Percentiles rank a stretch among this genome's conserved stretches.
These are phyloP conservation scores for Cornus controversa DNA, from an alignment of 148 eudicot genomes.

Conservation along the genomic window DNA sequence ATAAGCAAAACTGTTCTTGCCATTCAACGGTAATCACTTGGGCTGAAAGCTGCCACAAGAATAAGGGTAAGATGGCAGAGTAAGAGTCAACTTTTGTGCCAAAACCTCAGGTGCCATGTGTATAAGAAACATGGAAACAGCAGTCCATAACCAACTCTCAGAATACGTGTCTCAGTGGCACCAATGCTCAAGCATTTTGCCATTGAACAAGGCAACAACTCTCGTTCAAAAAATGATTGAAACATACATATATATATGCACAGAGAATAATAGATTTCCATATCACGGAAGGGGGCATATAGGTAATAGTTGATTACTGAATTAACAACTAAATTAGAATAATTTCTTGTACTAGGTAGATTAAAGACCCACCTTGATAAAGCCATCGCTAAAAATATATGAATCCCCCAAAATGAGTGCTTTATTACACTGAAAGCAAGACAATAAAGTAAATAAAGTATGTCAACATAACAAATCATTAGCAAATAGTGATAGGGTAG, in stretches of 20 bases:
- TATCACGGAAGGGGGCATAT: not conserved
- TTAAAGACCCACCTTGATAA: conserved; percentile 67
- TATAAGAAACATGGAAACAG: not conserved
- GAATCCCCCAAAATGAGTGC: conserved; percentile 85
- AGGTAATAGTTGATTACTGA: not conserved
- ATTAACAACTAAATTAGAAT: not conserved
- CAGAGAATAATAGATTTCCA: not conserved
- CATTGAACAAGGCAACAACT: no score
- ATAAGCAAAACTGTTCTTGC: no score
- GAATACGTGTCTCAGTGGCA: no score
- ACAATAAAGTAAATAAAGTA: conserved; percentile 8
- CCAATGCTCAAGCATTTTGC: no score
- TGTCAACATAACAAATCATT: not conserved
- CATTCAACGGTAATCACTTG: no score
- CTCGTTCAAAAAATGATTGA: not conserved
- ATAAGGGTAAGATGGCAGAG: no score
- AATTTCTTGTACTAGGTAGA: not conserved
- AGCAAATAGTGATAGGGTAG: conserved; percentile 3
- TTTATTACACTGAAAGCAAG: conserved; percentile 58
- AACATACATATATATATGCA: not conserved
- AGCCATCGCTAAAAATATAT: conserved; percentile 68
- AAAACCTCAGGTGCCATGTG: not conserved
- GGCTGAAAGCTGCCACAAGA: no score
- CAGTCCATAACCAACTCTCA: not conserved
- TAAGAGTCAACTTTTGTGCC: not conserved